A percentile compares a stretch with the other conserved stretches of the same genome.
Conservation (phyloP, 768 basidiomycete species). For the Suillus alpinus region DNA sequence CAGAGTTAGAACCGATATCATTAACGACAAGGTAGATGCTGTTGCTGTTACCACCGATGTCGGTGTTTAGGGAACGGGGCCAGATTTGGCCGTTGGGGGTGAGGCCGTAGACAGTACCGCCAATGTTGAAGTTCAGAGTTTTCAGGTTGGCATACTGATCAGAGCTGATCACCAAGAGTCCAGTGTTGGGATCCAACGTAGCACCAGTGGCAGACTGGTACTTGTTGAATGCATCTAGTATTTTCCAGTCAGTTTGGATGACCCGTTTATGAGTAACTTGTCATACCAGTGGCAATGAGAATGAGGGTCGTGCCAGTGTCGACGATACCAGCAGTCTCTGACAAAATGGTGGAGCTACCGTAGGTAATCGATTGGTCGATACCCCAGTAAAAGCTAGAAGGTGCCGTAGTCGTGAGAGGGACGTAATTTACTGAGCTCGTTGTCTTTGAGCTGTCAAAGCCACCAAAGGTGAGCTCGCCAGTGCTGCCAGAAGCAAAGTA, state of each 20-base stretch:
- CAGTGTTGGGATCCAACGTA: constrained; percentile 23
- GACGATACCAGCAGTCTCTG: constrained; percentile 28
- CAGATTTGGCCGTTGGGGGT: constrained; percentile 32
- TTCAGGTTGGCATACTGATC: constrained; percentile 24
- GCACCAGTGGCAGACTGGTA: constrained; percentile 27
- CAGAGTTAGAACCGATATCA: constrained; percentile 16
- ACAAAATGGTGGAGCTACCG: constrained; percentile 19
- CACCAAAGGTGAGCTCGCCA: constrained; percentile 27
- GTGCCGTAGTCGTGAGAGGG: constrained; percentile 20
- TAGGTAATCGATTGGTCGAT: constrained; percentile 31
- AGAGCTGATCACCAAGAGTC: constrained; percentile 26
- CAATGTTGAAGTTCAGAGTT: constrained; percentile 27
- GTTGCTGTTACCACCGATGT: constrained; percentile 23
- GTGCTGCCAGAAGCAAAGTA: constrained; percentile 29
- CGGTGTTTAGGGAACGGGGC: constrained; percentile 30
- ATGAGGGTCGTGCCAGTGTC: constrained; percentile 32
- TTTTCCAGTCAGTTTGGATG: not conserved
- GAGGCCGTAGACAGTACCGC: constrained; percentile 16
- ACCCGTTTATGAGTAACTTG: not conserved
- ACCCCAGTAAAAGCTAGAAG: constrained; percentile 30
- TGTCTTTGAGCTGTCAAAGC: constrained; percentile 31
- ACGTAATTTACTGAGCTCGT: constrained; percentile 19
- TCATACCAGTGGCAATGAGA: constrained; percentile 21
- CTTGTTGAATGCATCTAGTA: constrained; percentile 19
- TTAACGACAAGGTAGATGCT: constrained; percentile 29